Conservation (phyloP, 345 rosid genomes). For the Salix purpurea region DNA sequence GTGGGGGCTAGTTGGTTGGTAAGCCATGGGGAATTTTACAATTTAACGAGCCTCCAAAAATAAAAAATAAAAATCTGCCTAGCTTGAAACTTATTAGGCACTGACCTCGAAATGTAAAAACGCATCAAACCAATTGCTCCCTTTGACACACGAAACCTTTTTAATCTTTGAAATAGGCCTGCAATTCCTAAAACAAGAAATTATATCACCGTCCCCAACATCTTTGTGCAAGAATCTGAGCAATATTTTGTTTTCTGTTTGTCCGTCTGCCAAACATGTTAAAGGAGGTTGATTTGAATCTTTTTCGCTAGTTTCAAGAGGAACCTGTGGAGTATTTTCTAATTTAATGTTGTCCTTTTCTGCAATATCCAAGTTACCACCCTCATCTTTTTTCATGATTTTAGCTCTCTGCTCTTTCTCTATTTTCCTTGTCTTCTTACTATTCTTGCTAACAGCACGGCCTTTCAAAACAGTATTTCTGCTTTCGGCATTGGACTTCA, state of each 20-base stretch:
- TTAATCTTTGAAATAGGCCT: conserved; percentile 26
- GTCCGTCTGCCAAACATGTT: conserved; percentile 11
- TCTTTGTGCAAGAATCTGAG: conserved; percentile 25
- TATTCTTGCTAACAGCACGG: not conserved
- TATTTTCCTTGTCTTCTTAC: not conserved
- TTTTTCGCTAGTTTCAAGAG: conserved; percentile 13
- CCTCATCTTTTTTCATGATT: not conserved
- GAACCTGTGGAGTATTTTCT: not conserved
- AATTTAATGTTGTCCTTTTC: not conserved
- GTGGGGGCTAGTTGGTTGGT: no score
- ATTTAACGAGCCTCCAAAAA: no score
- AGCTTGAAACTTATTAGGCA: not conserved
- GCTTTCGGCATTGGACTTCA: conserved; percentile 12
- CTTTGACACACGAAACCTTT: conserved; percentile 16
- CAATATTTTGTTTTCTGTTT: conserved; percentile 20
- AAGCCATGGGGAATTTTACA: no score
- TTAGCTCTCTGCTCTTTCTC: conserved; percentile 11
- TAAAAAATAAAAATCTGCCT: no score
- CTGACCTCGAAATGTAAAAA: conserved; percentile 33
- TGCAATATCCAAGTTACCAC: not conserved
- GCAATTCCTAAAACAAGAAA: conserved; percentile 7
- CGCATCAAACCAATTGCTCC: conserved; percentile 28
- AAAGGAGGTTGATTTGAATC: conserved; percentile 2
- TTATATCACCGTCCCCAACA: conserved; percentile 1
- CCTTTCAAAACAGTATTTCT: not conserved